These are phyloP conservation scores for Penicillium angulare DNA, from an alignment of 495 filamentous ascomycete species.

Conservation along the genomic window DNA sequence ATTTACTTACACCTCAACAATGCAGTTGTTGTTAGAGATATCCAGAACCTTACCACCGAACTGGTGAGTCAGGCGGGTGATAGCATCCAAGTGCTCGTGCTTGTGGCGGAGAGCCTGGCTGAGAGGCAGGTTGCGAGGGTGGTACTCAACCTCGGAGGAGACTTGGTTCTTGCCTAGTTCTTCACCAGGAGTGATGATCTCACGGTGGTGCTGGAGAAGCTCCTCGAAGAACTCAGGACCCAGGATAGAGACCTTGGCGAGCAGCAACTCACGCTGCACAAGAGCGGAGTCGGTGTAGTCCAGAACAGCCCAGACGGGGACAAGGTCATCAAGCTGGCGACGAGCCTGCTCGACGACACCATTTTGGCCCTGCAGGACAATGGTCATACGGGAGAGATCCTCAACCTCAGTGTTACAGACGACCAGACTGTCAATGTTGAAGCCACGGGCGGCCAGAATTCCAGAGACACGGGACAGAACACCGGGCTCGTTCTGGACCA, in stretches of 20 bases:
- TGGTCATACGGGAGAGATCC: conserved; percentile 96
- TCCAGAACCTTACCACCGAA: conserved; percentile 97
- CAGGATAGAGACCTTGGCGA: conserved; percentile 95
- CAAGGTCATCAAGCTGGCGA: conserved; percentile 91
- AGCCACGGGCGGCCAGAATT: conserved; percentile 91
- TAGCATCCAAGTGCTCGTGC: conserved; percentile 91
- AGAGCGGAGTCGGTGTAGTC: conserved; percentile 91
- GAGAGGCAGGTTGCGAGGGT: conserved; percentile 77
- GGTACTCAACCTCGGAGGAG: conserved; percentile 55
- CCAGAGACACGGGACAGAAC: conserved; percentile 95
- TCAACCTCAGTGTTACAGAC: conserved; percentile 98
- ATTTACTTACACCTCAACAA: conserved; percentile 85
- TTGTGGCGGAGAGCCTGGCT: conserved; percentile 92
- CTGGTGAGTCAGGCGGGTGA: conserved; percentile 94
- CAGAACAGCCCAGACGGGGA: conserved; percentile 96
- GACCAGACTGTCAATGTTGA: conserved; percentile 98
- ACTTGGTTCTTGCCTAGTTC: conserved; percentile 29
- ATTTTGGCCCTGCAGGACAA: conserved; percentile 92
- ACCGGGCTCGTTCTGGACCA: conserved; percentile 98
- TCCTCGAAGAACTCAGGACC: conserved; percentile 98
- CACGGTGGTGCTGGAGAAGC: conserved; percentile 87
- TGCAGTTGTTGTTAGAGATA: conserved; percentile 97
- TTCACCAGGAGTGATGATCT: conserved; percentile 56
- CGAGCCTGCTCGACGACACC: conserved; percentile 97
- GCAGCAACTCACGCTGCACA: conserved; percentile 92